Evolutionary conservation across 306 rosid genomes (phyloP), one percentile per base, ranked within the genome.

Genomic region (Cercis canadensis): DNA sequence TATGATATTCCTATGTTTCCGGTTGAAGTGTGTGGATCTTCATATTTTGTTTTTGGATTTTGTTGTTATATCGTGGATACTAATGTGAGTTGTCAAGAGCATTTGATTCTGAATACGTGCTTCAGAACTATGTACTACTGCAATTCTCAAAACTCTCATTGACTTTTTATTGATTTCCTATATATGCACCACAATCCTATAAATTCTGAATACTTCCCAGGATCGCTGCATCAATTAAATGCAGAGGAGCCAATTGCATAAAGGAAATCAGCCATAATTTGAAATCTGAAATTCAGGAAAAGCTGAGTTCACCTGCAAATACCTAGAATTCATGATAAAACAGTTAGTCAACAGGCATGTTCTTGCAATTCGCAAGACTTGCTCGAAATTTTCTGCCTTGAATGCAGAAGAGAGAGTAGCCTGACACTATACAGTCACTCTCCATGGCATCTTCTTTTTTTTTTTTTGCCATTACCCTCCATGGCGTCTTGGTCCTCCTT

Each of bases 11-110:
- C 57, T 39, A 59, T n/a, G 71, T 49, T 33, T 8, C 54, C 57
- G 43, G 36, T 73, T 53, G 40, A 55, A 32, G 65, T 73, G 75
- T 81, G 75, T 78, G 60, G 18, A 60, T 73, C 69, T 60, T 72
- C 66, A 60, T 44, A 39, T 4, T 72, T 66, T 65, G 70, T 67
- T 73, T 60, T 36, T 24, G 50, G 56, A 47, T 32, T 65, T 11
- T 70, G 75, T 60, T 72, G 54, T 60, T 66, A 59, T 15, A 34
- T 57, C 56, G 49, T 57, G 65, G 63, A 65, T 39, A 49, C n/a
- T 41, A 36, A 14, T 41, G 46, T 64, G 69, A 64, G n/a, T 13
- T 29, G 16, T 64, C 44, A 63, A n/a, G 44, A 69, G 53, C 58
- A 31, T 62, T 54, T 62, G 73, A 56, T 71, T 77, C 46, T 37